Evolutionary conservation across 768 basidiomycete species (phyloP).

Genomic region (Leccinum sublutescens): DNA sequence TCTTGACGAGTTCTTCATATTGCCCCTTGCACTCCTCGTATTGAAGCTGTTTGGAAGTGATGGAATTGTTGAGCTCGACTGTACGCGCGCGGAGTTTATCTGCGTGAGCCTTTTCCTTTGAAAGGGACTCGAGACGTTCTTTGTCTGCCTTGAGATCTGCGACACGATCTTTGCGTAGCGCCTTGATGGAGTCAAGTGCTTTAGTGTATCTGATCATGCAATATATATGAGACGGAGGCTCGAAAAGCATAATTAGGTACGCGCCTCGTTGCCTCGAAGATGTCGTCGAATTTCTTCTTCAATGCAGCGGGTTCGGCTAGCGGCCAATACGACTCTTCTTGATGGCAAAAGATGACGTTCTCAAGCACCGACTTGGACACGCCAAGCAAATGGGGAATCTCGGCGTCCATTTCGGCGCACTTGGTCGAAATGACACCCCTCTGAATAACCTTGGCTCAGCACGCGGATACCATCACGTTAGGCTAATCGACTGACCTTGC

Average conservation of each 20-base stretch:
- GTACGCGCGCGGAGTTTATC: slow-evolving; percentile 77
- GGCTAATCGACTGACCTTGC: slow-evolving; percentile 56
- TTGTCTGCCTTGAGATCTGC: slow-evolving; percentile 92
- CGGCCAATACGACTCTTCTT: slow-evolving; percentile 99
- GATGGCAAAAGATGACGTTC: slow-evolving; percentile 99
- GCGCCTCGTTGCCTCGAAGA: slow-evolving; percentile 96
- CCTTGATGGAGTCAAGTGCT: slow-evolving; percentile 89
- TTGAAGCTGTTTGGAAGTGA: slow-evolving; percentile 70
- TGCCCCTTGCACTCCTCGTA: slow-evolving; percentile 68
- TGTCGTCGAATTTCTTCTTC: slow-evolving; percentile 99
- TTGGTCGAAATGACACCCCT: slow-evolving; percentile 92
- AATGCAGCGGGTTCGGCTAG: slow-evolving; percentile 84
- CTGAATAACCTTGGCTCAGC: slow-evolving; percentile 39
- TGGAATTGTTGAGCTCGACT: slow-evolving; percentile 54
- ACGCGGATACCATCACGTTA: too few species aligned
- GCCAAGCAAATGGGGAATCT: slow-evolving; percentile 90
- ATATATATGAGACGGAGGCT: neutral
- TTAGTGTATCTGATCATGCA: slow-evolving; percentile 86
- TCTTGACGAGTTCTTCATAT: slow-evolving; percentile 61
- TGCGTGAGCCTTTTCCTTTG: slow-evolving; percentile 79
- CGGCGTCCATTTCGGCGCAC: slow-evolving; percentile 93
- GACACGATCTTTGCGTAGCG: slow-evolving; percentile 84
- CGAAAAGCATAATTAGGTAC: slow-evolving; percentile 10
- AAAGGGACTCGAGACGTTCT: slow-evolving; percentile 75
- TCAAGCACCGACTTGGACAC: slow-evolving; percentile 98